These are phyloP conservation scores for Chaetothyriales sp. DNA, from an alignment of 2,329 filamentous ascomycete species.

Conservation along the genomic window DNA sequence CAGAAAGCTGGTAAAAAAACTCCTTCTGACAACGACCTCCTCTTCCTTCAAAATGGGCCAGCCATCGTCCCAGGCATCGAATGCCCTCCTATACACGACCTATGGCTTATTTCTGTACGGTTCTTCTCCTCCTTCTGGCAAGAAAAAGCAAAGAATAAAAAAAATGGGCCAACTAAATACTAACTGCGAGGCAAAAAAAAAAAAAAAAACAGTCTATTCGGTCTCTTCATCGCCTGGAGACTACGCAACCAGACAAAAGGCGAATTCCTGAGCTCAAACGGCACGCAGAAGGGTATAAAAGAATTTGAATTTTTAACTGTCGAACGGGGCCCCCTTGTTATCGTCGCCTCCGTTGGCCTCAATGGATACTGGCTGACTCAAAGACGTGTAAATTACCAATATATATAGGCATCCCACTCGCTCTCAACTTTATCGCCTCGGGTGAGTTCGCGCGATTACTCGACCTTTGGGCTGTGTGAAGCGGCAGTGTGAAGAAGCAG, in stretches of 20 bases:
- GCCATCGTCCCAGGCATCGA: conserved; percentile 60
- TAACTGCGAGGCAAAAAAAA: not conserved
- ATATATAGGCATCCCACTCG: conserved; percentile 54
- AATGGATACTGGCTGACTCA: no score
- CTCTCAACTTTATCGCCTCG: conserved; percentile 80
- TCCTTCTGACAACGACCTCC: conserved; percentile 21
- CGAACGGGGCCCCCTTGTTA: not conserved
- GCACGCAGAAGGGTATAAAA: conserved; percentile 63
- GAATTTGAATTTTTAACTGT: not conserved
- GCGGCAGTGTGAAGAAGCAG: conserved; percentile 48
- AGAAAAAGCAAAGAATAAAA: not conserved
- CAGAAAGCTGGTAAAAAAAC: no score
- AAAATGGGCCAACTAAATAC: no score
- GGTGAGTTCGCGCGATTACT: conserved; percentile 49
- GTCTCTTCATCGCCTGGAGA: conserved; percentile 42
- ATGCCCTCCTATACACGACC: conserved; percentile 68
- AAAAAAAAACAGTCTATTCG: conserved; percentile 40
- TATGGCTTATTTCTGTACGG: conserved; percentile 62
- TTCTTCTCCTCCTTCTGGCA: no score
- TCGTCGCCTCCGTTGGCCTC: not conserved
- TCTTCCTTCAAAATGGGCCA: conserved; percentile 45
- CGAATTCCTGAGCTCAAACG: conserved; percentile 60
- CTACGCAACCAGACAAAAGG: conserved; percentile 49
- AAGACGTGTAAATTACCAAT: no score
- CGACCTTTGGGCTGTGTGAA: conserved; percentile 26